Evolutionary conservation across 176 grass and related monocot genomes (phyloP), one percentile per base, ranked within the genome.

Genomic region (Cymbopogon citratus): DNA sequence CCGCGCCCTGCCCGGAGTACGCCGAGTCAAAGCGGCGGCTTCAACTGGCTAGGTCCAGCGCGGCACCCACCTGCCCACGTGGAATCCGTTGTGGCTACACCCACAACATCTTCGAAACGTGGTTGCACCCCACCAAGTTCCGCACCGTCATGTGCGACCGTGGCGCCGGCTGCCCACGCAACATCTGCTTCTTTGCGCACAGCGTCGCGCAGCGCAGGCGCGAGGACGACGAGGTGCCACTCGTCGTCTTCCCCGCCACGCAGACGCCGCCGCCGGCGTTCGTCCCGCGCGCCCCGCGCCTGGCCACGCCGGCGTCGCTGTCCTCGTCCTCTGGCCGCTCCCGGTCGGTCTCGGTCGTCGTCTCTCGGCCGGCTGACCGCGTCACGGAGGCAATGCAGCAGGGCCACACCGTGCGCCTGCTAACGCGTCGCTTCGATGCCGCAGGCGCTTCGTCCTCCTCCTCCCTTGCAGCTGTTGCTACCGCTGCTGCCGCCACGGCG

Each of bases 141-240:
- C 88, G 88, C 69, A 91, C 89, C 16, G 25, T 28, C 46, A 85
- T 83, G 78, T 94, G 92, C 78, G 36, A 81, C 3, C 52, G 9
- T 19, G 83, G 83, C 2, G 0, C 5, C 1, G 14, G 7, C 1
- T 94, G 86, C 57, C 1, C 34, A 1, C 85, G 86, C 18, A 63
- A 11, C 21, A 48, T 86, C 14, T 94, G 91, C 85, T 94, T 94
- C 78, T 88, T 94, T 13, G 88, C 86, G 1, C 91, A 94, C 83
- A 54, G 2, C 43, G 0, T 5, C 9, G 39, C 21, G 2, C 74
- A 94, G 89, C 76, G 45, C 29, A 63, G 85, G 64, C 2, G 40
- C 12, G 70, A 69, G 23, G 4, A 39, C 23, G 69, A 67, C 45
- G 7, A 1, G 5, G 33, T 69, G 3, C 24, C 54, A 0, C 19